Evolutionary conservation across 768 basidiomycete species (phyloP), one percentile per base, ranked within the genome.

Genomic region (Suillus paluster): DNA sequence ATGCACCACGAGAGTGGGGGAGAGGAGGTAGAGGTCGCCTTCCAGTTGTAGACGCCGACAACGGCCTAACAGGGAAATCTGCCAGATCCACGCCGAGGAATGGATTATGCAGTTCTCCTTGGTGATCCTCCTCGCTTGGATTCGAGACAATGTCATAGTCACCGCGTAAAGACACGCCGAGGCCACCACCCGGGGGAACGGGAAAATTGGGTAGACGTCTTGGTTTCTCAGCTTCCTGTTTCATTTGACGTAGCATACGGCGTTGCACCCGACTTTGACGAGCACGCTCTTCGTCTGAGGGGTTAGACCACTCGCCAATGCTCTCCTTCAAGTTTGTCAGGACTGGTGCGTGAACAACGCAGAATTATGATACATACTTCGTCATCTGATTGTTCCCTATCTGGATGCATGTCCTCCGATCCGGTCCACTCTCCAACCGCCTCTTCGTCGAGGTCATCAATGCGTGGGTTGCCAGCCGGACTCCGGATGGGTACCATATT

Each of bases 271-370:
- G 86, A 34, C 82, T 76, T 64, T 87, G 87, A 23, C 92, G 85
- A 4, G 89, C 92, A 33, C 89, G 84, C 70, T 95, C 93, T 74
- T 95, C 93, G 69, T 95, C 93, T 27, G 93, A 95, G 19, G 93
- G 93, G 69, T 95, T 95, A 25, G 93, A 95, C 84, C 85, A 95
- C 77, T 95, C 92, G 30, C 91, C 92, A 54, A 92, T 88, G 67
- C 91, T 93, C 88, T 92, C 79, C 66, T 75, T 64, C 60, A 33
- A 60, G 58, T 64, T 54, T 46, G 61, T 65, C 34, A 61, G 46
- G 21, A 63, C 53, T 45, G 14, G 39, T 57, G 25, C 41, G 53
- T 58, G 46, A 60, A 55, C 30, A 55, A 58, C 39, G 30, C 42
- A 52, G 58, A 46, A 63, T 48, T 53, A 19, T 48, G 10, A 53